These are phyloP conservation scores for Geranium incanum DNA, from an alignment of 441 rosid species.

Conservation along the genomic window DNA sequence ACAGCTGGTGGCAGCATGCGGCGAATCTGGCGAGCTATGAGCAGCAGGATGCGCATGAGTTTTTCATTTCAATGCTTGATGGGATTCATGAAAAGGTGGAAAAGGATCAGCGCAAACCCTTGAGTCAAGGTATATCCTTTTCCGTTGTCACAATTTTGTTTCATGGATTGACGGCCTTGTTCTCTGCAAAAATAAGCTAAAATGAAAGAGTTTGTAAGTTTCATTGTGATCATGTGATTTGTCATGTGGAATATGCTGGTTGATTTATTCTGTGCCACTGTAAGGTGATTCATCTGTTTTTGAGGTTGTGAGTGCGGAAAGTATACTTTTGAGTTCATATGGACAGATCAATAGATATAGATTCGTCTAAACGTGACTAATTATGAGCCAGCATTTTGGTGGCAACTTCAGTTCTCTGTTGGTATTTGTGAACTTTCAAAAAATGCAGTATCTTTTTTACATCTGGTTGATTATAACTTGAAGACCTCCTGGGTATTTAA, in stretches of 20 bases:
- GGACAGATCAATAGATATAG: neutral
- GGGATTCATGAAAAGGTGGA: constrained; percentile 69
- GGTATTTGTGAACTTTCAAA: neutral
- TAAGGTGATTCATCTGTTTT: constrained; percentile 3
- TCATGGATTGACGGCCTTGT: neutral
- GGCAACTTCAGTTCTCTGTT: constrained; percentile 1
- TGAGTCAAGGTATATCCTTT: constrained; percentile 34
- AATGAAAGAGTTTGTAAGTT: neutral
- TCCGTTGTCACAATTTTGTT: constrained; percentile 8
- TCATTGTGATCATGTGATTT: neutral
- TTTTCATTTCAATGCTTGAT: constrained; percentile 76
- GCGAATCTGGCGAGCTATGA: constrained; percentile 65
- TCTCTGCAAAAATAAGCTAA: neutral
- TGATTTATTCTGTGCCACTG: neutral
- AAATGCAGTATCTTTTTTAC: neutral
- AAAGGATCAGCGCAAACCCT: constrained; percentile 35
- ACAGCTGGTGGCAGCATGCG: constrained; percentile 84
- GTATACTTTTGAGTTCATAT: constrained; percentile 6
- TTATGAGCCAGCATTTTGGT: constrained; percentile 4
- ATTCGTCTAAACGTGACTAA: constrained; percentile 5
- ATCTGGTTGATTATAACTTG: neutral
- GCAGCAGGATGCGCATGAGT: constrained; percentile 81
- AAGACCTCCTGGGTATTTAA: neutral
- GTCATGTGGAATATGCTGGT: constrained; percentile 5
- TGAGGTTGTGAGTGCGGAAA: neutral